Evolutionary conservation across 495 filamentous ascomycete genomes (phyloP).

Genomic region (Lophium mytilinum): DNA sequence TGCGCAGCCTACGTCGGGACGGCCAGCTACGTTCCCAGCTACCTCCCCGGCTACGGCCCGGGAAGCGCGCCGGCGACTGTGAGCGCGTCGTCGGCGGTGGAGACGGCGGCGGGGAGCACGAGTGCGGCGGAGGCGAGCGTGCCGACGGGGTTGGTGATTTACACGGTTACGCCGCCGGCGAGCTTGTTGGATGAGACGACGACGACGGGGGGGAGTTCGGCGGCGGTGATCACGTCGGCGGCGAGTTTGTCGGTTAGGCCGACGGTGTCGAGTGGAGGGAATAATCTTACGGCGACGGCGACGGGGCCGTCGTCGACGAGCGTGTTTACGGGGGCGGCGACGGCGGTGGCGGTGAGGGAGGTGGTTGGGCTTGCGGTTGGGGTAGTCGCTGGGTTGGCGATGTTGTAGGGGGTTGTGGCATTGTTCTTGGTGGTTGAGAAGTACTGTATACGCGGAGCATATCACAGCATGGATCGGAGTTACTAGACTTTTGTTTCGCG

Average conservation of each 20-base stretch:
- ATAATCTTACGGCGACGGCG: slow-evolving; percentile 1
- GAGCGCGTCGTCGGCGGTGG: neutral
- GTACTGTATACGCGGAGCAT: too few species aligned
- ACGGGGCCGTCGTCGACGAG: neutral
- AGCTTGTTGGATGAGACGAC: too few species aligned
- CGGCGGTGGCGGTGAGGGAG: neutral
- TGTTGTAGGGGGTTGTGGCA: neutral
- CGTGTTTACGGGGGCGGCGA: slow-evolving; percentile 1
- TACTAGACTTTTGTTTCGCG: too few species aligned
- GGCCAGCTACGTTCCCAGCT: slow-evolving; percentile 44
- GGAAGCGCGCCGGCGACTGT: neutral
- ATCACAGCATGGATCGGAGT: too few species aligned
- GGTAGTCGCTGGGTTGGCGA: slow-evolving; percentile 2
- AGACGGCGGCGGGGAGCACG: neutral
- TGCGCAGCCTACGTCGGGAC: slow-evolving; percentile 52
- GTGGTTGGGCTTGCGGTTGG: neutral
- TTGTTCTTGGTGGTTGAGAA: too few species aligned
- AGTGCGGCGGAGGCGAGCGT: neutral
- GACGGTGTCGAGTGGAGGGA: neutral
- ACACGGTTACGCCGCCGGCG: neutral
- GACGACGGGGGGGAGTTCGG: too few species aligned
- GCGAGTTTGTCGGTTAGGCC: neutral
- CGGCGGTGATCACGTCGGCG: too few species aligned
- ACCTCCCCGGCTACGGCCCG: slow-evolving; percentile 34
- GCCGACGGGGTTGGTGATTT: neutral